Evolutionary conservation across 2,329 filamentous ascomycete species (phyloP), one percentile per base, ranked within the genome.

Genomic region (Sporothrix protearum): DNA sequence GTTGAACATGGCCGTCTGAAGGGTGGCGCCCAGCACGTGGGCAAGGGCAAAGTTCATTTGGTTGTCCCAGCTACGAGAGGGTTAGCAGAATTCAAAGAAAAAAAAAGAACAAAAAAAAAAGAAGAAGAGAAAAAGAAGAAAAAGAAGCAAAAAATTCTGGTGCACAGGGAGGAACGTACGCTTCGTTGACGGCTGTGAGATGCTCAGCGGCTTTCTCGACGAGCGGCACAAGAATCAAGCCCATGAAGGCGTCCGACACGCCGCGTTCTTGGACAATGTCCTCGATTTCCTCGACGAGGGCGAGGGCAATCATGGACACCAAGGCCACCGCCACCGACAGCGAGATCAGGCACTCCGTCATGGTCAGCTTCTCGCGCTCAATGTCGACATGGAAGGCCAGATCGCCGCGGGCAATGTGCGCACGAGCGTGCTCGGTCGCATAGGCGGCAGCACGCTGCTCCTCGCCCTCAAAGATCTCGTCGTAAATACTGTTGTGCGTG

Each of bases 171-270:
- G 68, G n/a, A 42, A 64, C 72, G 28, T 39, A 74, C 30, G 93
- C 93, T 84, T 96, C 93, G 76, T 96, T 92, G 72, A 96, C 85
- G 55, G 92, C 92, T 1, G 92, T 94, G 63, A 96, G 82, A 80
- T 96, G 93, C 80, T 96, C 93, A 14, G 93, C 92, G 2, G 91
- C 90, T 80, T 97, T 96, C 78, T 96, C 93, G 6, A 96, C 92
- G 0, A 96, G 85, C 3, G 92, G 90, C 5, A 96, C 87, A 0
- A 96, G 85, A 75, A 96, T 95, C 49, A 96, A 83, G 76, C 92
- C 86, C 80, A 88, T 85, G 73, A 86, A 87, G 0, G 86, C 82
- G 70, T 87, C 85, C 0, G 84, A 84, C 19, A 88, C 80, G 71
- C 78, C 75, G 25, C 80, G 80, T 28, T 80, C 75, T 49, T 81